Evolutionary conservation across 768 basidiomycete species (phyloP), one percentile per base, ranked within the genome.

Genomic region (Mycena amicta): DNA sequence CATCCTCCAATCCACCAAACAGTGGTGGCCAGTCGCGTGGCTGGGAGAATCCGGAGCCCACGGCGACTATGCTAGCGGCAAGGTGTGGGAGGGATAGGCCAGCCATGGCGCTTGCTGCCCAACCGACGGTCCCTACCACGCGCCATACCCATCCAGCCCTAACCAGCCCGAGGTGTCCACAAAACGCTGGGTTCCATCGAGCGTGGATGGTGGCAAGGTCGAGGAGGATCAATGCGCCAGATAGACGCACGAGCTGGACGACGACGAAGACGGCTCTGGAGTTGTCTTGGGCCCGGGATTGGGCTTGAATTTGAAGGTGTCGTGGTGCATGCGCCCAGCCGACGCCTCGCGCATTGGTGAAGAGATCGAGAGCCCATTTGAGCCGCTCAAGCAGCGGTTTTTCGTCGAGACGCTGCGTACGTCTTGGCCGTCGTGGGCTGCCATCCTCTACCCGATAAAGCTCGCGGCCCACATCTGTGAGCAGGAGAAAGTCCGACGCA

Each of bases 401-500:
- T 56, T n/a, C 23, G 50, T 27, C 22, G n/a, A 27, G 47, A 23
- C 4, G 27, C 5, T 29, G n/a, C 2, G 49, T 25, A 29, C 33
- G 43, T 49, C n/a, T 49, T 29, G 6, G 0, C n/a, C n/a, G 47
- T 53, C 52, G 13, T 18, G 22, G 18, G 39, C 4, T 22, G 49
- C 49, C 3, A 31, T 29, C 11, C 22, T 49, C 47, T 8, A 49
- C 13, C 28, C 50, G 61, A 28, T 13, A 40, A 5, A 63, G 51
- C 30, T 59, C 54, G 8, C 61, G 54, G 28, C 56, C 53, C 45
- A 59, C 57, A 40, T 63, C 57, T n/a, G 61, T 56, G 51, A 63
- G 37, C 3, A 63, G 61, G 23, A 63, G 55, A 18, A 55, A 59
- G 41, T 63, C 61, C 16, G 57, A 59, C 20, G 57, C 57, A 15